These are phyloP conservation scores for Aspergillus cejpii DNA, from an alignment of 2,329 filamentous ascomycete species.

Conservation along the genomic window DNA sequence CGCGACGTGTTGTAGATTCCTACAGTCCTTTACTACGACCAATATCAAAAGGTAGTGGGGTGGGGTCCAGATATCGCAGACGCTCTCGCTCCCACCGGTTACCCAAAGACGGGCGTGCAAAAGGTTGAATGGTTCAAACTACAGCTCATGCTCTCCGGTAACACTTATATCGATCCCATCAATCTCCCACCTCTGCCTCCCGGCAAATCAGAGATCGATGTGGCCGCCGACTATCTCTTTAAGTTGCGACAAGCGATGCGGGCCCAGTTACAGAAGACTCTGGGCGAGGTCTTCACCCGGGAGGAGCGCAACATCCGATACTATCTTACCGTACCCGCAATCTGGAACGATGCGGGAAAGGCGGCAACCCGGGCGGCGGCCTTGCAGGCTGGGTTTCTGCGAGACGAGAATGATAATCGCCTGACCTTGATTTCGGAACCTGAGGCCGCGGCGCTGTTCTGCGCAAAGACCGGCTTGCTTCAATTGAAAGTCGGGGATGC, in stretches of 20 bases:
- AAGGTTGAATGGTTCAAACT: conserved; percentile 99
- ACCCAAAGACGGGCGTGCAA: conserved; percentile 94
- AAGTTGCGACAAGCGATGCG: conserved; percentile 97
- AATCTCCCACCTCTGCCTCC: conserved; percentile 95
- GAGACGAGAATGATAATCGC: conserved; percentile 95
- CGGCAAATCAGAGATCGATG: conserved; percentile 97
- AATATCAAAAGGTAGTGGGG: conserved; percentile 98
- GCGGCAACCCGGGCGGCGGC: conserved; percentile 91
- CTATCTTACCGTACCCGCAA: conserved; percentile 96
- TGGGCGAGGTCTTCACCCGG: conserved; percentile 94
- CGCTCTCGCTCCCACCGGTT: conserved; percentile 90
- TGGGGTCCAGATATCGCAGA: conserved; percentile 98
- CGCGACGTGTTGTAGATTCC: conserved; percentile 57
- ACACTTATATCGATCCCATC: conserved; percentile 98
- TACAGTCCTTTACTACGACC: conserved; percentile 98
- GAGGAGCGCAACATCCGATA: conserved; percentile 98
- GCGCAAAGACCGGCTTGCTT: conserved; percentile 89
- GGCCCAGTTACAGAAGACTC: conserved; percentile 86
- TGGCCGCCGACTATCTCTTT: conserved; percentile 98
- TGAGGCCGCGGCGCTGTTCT: conserved; percentile 94
- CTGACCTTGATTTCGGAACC: conserved; percentile 92
- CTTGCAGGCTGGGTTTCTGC: conserved; percentile 92
- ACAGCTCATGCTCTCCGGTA: conserved; percentile 95
- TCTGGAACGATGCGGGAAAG: conserved; percentile 99
- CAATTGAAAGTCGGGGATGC: conserved; percentile 98